Evolutionary conservation across 306 rosid species (phyloP), one percentile per base, ranked within the genome.

Genomic region (Abrus pulchellus): DNA sequence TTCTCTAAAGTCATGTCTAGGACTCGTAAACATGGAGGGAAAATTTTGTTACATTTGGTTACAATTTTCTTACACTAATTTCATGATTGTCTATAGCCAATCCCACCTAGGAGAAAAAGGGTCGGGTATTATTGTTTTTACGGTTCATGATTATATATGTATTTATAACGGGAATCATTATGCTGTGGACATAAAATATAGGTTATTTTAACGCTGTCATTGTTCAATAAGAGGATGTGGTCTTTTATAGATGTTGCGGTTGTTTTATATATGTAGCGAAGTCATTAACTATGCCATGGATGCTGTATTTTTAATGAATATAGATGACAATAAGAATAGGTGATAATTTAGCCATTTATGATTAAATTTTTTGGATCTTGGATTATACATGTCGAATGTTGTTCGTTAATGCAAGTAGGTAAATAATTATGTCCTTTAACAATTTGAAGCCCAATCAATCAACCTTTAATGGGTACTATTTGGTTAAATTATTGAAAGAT

Each of bases 21-120:
- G 77, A 67, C 78, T 73, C 32, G 53, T 48, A 54, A 65, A 36
- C 72, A 45, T 47, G 68, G 77, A 72, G 66, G 74, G 77, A 34
- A 52, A 38, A 2, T 43, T 61, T 85, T 61, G 50, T 49, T 52
- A 57, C 45, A 41, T 64, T 10, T 29, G 68, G 52, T 65, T 61
- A 9, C 36, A 62, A 33, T 29, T 77, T 30, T 72, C 1, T 55
- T n/a, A 12, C 8, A 11, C 41, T 7, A 28, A 3, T 73, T 65
- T 82, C 79, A 61, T 53, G 75, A 45, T 79, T 69, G 45, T 73
- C 9, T 73, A 5, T 63, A 44, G 7, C 10, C n/a, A 7, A 14
- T 5, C 7, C 7, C 52, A 3, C 2, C 12, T 38, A 41, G 12
- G 7, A 29, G 2, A 41, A 40, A 9, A 38, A 14, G 33, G 50